Conservation (phyloP, 495 filamentous ascomycete species). For the Parathielavia appendiculata region DNA sequence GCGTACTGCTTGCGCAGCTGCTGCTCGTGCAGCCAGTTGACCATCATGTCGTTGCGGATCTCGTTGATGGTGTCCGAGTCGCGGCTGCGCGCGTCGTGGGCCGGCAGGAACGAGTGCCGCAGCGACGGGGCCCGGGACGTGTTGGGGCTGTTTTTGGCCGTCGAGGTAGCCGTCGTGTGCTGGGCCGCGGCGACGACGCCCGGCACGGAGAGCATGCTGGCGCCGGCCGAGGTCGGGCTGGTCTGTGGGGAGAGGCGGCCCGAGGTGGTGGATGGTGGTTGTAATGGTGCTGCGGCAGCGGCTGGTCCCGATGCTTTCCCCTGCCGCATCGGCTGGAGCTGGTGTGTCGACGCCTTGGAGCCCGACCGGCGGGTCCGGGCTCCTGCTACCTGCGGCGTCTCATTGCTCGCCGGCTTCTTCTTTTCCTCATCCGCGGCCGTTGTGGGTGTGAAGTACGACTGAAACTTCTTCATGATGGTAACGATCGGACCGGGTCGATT, state of each 20-base stretch:
- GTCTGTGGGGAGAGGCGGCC: not conserved
- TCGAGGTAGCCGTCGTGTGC: slow-evolving; percentile 13
- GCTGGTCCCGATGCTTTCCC: not conserved
- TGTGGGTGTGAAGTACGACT: slow-evolving; percentile 24
- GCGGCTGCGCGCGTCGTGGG: slow-evolving; percentile 42
- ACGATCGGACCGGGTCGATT: slow-evolving; percentile 14
- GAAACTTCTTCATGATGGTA: slow-evolving; percentile 26
- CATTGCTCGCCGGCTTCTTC: slow-evolving; percentile 7
- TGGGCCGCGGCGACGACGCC: not conserved
- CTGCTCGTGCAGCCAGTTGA: slow-evolving; percentile 74
- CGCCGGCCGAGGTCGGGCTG: not conserved
- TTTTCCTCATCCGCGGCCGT: slow-evolving; percentile 4
- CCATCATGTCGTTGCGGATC: slow-evolving; percentile 70
- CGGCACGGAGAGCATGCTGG: slow-evolving; percentile 19
- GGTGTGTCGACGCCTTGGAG: slow-evolving; percentile 14
- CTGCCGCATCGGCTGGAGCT: slow-evolving; percentile 12
- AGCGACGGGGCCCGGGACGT: slow-evolving; percentile 14
- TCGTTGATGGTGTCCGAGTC: slow-evolving; percentile 41
- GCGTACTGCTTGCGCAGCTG: slow-evolving; percentile 60
- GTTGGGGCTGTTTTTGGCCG: slow-evolving; percentile 8
- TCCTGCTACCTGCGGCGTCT: not conserved
- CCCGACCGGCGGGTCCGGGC: not conserved
- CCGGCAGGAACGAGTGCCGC: slow-evolving; percentile 42
- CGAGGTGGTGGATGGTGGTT: slow-evolving; percentile 3
- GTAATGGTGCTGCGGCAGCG: not conserved